Percentiles rank a stretch among this genome's conserved stretches.
Conservation (phyloP, 73 alveolate species). For the Breviolum minutum region DNA sequence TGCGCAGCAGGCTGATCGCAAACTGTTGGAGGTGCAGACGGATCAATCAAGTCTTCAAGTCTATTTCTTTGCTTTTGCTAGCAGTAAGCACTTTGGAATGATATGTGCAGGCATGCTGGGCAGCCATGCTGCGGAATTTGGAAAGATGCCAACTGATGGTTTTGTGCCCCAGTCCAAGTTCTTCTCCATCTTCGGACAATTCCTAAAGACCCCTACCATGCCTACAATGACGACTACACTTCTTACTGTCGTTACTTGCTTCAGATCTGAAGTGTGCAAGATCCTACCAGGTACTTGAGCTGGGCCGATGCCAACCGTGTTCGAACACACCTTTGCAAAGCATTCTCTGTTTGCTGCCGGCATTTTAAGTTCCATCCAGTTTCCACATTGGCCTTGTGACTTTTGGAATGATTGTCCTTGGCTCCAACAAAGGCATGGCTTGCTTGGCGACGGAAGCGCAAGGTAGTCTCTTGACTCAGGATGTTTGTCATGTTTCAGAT, state of each 20-base stretch:
- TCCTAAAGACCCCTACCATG: no score
- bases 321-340: not conserved
- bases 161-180: not conserved
- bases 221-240: not conserved
- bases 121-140: constrained; percentile 15
- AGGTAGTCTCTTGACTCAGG: not conserved
- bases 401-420: not conserved
- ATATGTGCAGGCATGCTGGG: constrained; percentile 3
- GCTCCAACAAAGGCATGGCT: not conserved
- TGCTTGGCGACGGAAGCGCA: constrained; percentile 23
- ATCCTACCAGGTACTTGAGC: constrained; percentile 16
- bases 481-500: not conserved
- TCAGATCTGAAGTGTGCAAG: not conserved
- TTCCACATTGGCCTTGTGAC: no score
- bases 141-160: constrained; percentile 23
- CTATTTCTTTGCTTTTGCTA: not conserved
- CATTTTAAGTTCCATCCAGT: no score
- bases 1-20: not conserved
- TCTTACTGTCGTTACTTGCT: not conserved
- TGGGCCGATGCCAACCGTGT: constrained; percentile 27
- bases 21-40: not conserved
- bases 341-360: not conserved
- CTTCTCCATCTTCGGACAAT: not conserved
- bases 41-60: not conserved
- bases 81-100: not conserved